Base-by-base conservation (phyloP, 169 alveolate genomes). In the Eimeria mitis region DNA sequence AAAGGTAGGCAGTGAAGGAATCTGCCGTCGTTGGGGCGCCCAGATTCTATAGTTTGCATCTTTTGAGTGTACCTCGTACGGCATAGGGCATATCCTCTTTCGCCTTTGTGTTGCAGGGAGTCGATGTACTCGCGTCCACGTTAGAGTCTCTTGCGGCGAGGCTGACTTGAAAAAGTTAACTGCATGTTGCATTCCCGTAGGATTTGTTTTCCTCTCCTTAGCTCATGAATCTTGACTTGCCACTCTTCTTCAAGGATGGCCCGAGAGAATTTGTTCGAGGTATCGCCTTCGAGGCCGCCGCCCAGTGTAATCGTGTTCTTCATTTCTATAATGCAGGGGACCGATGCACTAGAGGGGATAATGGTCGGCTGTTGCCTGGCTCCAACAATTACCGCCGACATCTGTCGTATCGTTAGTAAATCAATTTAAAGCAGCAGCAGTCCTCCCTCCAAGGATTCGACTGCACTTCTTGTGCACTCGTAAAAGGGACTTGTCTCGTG, bases 111-210 rank as follows among this genome's bases (percentile, higher is more conserved):
- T 54, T 23, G 70, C 92, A 87, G 92, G 92, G 92, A 31, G 92
- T 87, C n/a, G 92, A 87, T 42, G 92, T 87, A 37, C 76, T 87
- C 28, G 81, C 92, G 1, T 87, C 49, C 44, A 87, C 92, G 59
- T 21, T 87, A 34, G 92, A 87, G 52, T 61, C 37, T 25, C 92
- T 87, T 65, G 92, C 92, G 42, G 81, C 83, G 28, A 71, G 92
- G 44, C n/a, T 87, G 68, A 37, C 79, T 37, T 42, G n/a, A 14
- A 14, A 63, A 21, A 44, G 44, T 21, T 87, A 16, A 25, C 59
- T 40, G 81, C 83, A 47, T 7, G 44, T 65, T 28, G 3, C 63
- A 25, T 68, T 65, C 59, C 37, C 28, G 76, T 42, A 63, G 61
- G 23, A 21, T 37, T 37, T 59, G 9, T 23, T 61, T 56, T 83